These are phyloP conservation scores for Globisporangium echinulatum DNA, from an alignment of 352 stramenopile genomes.

Conservation along the genomic window DNA sequence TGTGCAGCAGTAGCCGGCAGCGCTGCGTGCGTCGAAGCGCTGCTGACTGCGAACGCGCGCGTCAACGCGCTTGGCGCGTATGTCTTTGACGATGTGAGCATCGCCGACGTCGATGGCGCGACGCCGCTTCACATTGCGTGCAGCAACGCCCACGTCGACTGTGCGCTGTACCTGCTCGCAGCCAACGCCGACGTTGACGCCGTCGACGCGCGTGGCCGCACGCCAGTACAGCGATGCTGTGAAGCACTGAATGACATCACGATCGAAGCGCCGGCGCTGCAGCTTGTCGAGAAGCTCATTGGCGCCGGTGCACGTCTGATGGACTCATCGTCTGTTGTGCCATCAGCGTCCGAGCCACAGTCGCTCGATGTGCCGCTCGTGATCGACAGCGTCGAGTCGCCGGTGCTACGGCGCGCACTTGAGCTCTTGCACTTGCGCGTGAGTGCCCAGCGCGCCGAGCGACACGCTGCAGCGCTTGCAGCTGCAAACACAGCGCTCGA, in stretches of 20 bases:
- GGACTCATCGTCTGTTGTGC: neutral
- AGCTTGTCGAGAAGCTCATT: slow-evolving; percentile 8
- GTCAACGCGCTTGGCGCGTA: slow-evolving; percentile 33
- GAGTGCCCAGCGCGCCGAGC: slow-evolving; percentile 12
- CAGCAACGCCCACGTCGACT: slow-evolving; percentile 26
- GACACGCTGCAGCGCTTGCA: neutral
- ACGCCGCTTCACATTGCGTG: slow-evolving; percentile 63
- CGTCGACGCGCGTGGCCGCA: slow-evolving; percentile 21
- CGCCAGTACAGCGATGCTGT: slow-evolving; percentile 39
- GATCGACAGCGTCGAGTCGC: slow-evolving; percentile 43
- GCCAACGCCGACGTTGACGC: slow-evolving; percentile 40
- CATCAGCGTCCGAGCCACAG: too few species aligned
- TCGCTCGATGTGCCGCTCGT: slow-evolving; percentile 10
- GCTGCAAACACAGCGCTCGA: neutral
- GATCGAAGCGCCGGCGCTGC: slow-evolving; percentile 17
- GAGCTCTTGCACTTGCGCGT: slow-evolving; percentile 50
- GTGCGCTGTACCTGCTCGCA: slow-evolving; percentile 53
- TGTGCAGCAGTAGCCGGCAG: slow-evolving; percentile 36
- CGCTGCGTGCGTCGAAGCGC: slow-evolving; percentile 46
- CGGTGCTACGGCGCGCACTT: slow-evolving; percentile 40
- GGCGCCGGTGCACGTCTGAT: slow-evolving; percentile 1
- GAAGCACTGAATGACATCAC: slow-evolving; percentile 35
- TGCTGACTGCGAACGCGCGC: slow-evolving; percentile 49
- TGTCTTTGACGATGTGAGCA: slow-evolving; percentile 46
- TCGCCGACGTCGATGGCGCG: slow-evolving; percentile 30